These are phyloP conservation scores for Thymus quinquecostatus DNA, from an alignment of 257 asterid genomes.

Conservation along the genomic window DNA sequence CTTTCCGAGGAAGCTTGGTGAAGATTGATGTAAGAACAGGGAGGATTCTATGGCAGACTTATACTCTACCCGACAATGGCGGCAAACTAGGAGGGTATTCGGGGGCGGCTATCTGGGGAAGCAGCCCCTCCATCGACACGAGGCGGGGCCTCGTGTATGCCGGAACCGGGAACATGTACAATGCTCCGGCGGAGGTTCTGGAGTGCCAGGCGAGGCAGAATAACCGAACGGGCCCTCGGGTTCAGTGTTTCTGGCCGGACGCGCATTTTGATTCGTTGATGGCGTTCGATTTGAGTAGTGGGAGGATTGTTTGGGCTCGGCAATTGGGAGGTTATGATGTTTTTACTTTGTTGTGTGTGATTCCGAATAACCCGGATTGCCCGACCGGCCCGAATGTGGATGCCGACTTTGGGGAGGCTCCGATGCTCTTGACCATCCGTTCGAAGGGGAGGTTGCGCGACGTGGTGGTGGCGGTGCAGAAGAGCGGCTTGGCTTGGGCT, in stretches of 20 bases:
- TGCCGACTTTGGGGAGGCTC: slow-evolving; percentile 88
- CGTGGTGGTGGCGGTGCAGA: slow-evolving; percentile 73
- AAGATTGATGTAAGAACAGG: slow-evolving; percentile 63
- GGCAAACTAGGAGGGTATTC: slow-evolving; percentile 37
- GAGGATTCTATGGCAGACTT: slow-evolving; percentile 65
- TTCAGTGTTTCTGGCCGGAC: slow-evolving; percentile 58
- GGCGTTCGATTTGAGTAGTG: slow-evolving; percentile 54
- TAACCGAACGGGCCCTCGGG: slow-evolving; percentile 55
- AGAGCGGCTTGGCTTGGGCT: slow-evolving; percentile 76
- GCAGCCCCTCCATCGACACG: slow-evolving; percentile 57
- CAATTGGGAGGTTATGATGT: slow-evolving; percentile 71
- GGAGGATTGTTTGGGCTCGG: slow-evolving; percentile 56
- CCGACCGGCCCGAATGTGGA: slow-evolving; percentile 75
- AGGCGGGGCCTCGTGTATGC: slow-evolving; percentile 45
- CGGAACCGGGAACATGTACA: slow-evolving; percentile 70
- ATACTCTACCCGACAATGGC: slow-evolving; percentile 73
- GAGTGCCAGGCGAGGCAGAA: slow-evolving; percentile 54
- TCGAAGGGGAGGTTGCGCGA: slow-evolving; percentile 45
- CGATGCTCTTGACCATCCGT: slow-evolving; percentile 54
- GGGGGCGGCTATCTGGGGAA: too few relatives aligned
- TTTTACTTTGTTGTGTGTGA: slow-evolving; percentile 57
- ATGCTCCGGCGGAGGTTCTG: slow-evolving; percentile 61
- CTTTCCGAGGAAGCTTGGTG: slow-evolving; percentile 70
- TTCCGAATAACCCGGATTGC: slow-evolving; percentile 69
- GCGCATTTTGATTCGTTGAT: slow-evolving; percentile 59